Conservation (phyloP, 2,329 filamentous ascomycete genomes). For the Fusarium paranaense region DNA sequence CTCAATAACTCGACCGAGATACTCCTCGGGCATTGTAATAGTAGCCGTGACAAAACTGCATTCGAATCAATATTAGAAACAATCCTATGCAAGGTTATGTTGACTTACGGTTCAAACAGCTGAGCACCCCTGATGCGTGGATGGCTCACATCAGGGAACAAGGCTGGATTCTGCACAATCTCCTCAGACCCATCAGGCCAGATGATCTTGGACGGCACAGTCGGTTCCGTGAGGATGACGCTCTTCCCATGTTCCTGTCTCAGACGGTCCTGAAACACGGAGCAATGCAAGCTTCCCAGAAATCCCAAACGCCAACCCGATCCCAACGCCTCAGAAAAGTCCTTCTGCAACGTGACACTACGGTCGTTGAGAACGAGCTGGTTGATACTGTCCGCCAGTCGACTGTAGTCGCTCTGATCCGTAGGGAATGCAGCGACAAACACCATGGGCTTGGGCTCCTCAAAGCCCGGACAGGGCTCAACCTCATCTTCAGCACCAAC, state of each 20-base stretch:
- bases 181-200: slow-evolving; percentile 82
- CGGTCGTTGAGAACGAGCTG: slow-evolving; percentile 95
- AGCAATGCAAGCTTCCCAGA: slow-evolving; percentile 95
- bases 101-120: slow-evolving; percentile 63
- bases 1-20: slow-evolving; percentile 93
- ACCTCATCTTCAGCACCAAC: slow-evolving; percentile 81
- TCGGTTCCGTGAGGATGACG: slow-evolving; percentile 97
- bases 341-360: slow-evolving; percentile 93
- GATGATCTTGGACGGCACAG: slow-evolving; percentile 89
- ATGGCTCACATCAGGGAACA: slow-evolving; percentile 80
- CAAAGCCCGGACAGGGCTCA: slow-evolving; percentile 88
- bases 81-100: too few species aligned
- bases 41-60: slow-evolving; percentile 78
- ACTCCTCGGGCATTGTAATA: slow-evolving; percentile 92
- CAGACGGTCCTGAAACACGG: slow-evolving; percentile 96
- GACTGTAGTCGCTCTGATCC: slow-evolving; percentile 86
- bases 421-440: slow-evolving; percentile 97
- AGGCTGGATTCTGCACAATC: slow-evolving; percentile 85
- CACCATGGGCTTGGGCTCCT: slow-evolving; percentile 98
- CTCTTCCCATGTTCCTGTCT: slow-evolving; percentile 93
- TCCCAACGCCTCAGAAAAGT: slow-evolving; percentile 92
- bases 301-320: slow-evolving; percentile 96
- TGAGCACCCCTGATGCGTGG: slow-evolving; percentile 57
- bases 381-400: slow-evolving; percentile 92
- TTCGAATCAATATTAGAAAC: background rate